Conservation (phyloP, 257 asterid genomes). For the Mentha longifolia region DNA sequence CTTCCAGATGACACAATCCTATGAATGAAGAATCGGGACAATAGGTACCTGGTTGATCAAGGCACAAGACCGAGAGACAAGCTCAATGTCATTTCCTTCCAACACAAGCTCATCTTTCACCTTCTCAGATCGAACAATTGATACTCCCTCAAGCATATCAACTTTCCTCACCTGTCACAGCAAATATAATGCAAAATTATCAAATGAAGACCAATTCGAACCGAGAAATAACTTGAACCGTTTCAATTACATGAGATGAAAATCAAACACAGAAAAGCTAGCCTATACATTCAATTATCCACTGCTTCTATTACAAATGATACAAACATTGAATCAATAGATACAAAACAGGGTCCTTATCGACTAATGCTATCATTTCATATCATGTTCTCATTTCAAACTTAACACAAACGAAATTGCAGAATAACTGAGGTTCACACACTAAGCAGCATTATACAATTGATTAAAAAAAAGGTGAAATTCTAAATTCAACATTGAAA, state of each 20-base stretch:
- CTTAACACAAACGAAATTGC: not conserved
- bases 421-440: too few species aligned
- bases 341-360: too few species aligned
- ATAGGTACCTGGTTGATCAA: conserved; percentile 68
- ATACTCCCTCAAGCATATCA: conserved; percentile 84
- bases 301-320: not conserved
- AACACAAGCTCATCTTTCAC: conserved; percentile 79
- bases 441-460: too few species aligned
- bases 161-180: conserved; percentile 73
- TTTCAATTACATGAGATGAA: not conserved
- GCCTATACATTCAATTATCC: not conserved
- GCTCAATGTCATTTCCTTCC: conserved; percentile 85
- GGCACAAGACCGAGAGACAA: conserved; percentile 79
- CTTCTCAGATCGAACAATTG: conserved; percentile 76
- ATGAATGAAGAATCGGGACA: not conserved
- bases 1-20: not conserved
- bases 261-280: not conserved
- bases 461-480: too few species aligned
- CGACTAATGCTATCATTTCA: too few species aligned
- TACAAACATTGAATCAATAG: not conserved
- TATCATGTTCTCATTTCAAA: not conserved
- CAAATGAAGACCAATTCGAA: not conserved
- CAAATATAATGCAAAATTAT: not conserved
- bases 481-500: too few species aligned
- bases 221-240: not conserved